A percentile compares a stretch with the other conserved stretches of the same genome.
Evolutionary conservation across 2,329 filamentous ascomycete genomes (phyloP).

Genomic region (Penicillium sp.): DNA sequence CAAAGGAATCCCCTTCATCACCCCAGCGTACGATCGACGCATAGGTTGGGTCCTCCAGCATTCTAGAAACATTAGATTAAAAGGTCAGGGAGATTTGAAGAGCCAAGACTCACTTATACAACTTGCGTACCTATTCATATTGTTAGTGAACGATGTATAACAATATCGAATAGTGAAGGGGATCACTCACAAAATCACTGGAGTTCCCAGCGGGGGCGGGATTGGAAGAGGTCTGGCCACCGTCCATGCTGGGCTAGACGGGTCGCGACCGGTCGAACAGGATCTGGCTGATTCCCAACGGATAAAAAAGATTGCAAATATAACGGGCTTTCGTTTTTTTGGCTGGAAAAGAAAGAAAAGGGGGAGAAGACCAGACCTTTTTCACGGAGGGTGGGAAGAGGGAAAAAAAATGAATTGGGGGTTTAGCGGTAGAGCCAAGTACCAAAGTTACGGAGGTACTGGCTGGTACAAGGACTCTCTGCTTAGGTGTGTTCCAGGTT

Average conservation of each 20-base stretch:
- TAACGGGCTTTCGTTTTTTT: background rate
- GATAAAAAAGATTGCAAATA: conserved; percentile 3
- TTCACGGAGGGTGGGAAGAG: conserved; percentile 3
- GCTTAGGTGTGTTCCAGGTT: background rate
- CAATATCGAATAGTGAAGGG: conserved; percentile 5
- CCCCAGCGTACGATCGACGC: conserved; percentile 93
- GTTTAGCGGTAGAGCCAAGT: conserved; percentile 23
- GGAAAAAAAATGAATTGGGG: conserved; percentile 12
- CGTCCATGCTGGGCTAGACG: conserved; percentile 46
- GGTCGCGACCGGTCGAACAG: conserved; percentile 40
- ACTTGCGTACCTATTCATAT: conserved; percentile 77
- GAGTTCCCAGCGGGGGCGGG: conserved; percentile 68
- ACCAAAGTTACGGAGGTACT: conserved; percentile 20
- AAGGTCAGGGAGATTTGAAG: conserved; percentile 4
- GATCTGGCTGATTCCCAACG: conserved; percentile 17
- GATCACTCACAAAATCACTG: conserved; percentile 82
- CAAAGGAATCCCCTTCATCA: conserved; percentile 90
- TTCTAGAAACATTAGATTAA: conserved; percentile 53
- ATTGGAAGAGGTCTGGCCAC: conserved; percentile 40
- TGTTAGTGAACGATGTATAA: conserved; percentile 13
- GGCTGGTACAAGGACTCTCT: conserved; percentile 6
- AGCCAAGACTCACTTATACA: conserved; percentile 86
- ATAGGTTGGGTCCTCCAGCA: conserved; percentile 94
- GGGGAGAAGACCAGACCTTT: conserved; percentile 5
- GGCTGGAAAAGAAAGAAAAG: conserved; percentile 3